Percentiles rank a stretch among this genome's conserved stretches.
phyloP scores from a whole-genome alignment of 2,329 filamentous ascomycete species.

The Alternaria gaisen region DNA sequence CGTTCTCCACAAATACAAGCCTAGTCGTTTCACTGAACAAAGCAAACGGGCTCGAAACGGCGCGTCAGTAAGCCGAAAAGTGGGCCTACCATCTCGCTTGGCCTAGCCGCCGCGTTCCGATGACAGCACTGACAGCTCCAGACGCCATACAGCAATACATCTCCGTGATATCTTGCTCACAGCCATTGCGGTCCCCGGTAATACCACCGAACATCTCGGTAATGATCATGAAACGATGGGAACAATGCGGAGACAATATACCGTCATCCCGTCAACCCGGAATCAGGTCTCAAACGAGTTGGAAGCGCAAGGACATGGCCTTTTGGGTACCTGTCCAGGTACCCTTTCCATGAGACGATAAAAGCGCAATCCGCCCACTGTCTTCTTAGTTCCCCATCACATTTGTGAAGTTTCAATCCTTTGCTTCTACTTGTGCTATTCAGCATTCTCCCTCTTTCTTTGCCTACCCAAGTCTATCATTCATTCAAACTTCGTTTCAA shows the following conservation, averaged over 20 bases:
- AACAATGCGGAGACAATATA: constrained; percentile 1
- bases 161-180: neutral
- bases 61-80: constrained; percentile 3
- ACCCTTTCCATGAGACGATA: neutral
- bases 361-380: neutral
- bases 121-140: constrained; percentile 3
- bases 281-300: constrained; percentile 4
- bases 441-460: neutral
- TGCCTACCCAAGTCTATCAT: neutral
- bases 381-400: neutral
- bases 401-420: constrained; percentile 3
- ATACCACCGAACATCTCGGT: neutral
- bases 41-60: constrained; percentile 1
- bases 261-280: neutral
- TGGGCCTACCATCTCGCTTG: constrained; percentile 4
- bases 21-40: constrained; percentile 6
- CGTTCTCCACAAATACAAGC: neutral
- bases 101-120: neutral
- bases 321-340: too few relatives aligned
- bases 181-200: neutral
- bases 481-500: constrained; percentile 1
- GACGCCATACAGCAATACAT: neutral
- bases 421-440: constrained; percentile 1
- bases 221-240: neutral
- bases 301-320: neutral